Percentiles rank a stretch among this genome's conserved stretches.
Conservation (phyloP, 1,284 basidiomycete genomes). For the Trametes hirsuta region DNA sequence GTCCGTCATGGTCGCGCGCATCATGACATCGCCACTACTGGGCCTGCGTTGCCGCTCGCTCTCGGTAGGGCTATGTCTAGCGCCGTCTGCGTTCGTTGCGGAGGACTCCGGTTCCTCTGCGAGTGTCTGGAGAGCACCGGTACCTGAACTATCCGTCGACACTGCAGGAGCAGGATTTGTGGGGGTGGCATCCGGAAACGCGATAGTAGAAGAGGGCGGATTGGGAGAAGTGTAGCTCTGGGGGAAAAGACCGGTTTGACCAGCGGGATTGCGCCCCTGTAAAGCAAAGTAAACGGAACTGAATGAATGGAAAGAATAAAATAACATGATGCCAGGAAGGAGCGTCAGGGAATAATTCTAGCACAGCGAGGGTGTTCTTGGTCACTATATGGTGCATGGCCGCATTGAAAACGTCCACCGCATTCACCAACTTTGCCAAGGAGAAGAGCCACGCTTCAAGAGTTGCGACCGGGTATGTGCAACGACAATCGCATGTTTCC, state of each 20-base stretch:
- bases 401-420: constrained; percentile 4
- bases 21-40: constrained; percentile 57
- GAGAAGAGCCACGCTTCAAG: background rate
- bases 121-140: constrained; percentile 42
- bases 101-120: constrained; percentile 48
- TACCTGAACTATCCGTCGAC: constrained; percentile 21
- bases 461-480: background rate
- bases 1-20: constrained; percentile 86
- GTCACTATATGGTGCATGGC: background rate
- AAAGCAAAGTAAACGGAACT: constrained; percentile 25
- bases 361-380: background rate
- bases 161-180: constrained; percentile 12
- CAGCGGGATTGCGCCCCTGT: constrained; percentile 84
- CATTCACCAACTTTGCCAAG: background rate
- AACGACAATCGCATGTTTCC: background rate
- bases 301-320: constrained; percentile 15
- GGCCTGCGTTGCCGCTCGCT: constrained; percentile 28
- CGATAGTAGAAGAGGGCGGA: constrained; percentile 41
- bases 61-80: constrained; percentile 33
- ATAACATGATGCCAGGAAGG: constrained; percentile 2
- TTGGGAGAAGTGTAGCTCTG: constrained; percentile 83
- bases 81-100: constrained; percentile 26
- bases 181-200: constrained; percentile 19
- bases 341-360: background rate
- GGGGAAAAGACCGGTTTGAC: constrained; percentile 90